These are phyloP conservation scores for Miamiensis avidus DNA, from an alignment of 169 alveolate genomes.

Conservation along the genomic window DNA sequence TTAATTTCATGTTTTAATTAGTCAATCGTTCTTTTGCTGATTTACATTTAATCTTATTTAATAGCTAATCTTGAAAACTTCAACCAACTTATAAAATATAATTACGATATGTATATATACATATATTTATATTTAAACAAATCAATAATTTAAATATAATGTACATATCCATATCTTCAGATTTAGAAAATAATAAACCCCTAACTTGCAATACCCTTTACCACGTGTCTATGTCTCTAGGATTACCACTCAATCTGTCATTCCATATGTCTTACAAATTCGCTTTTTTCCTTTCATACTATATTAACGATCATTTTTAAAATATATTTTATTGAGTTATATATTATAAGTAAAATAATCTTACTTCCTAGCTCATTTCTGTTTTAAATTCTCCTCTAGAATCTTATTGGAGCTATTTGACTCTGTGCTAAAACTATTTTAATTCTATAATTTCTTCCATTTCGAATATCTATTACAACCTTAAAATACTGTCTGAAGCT, in stretches of 20 bases:
- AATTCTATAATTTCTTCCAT: conserved; percentile 89
- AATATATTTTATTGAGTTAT: too few relatives aligned
- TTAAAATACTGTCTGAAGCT: conserved; percentile 86
- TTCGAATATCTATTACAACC: conserved; percentile 82
- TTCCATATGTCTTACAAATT: conserved; percentile 53
- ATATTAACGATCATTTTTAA: neutral
- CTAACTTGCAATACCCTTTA: conserved; percentile 57
- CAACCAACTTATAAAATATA: conserved; percentile 28
- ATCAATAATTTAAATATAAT: too few relatives aligned
- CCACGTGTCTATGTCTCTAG: conserved; percentile 64
- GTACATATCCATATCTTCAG: conserved; percentile 52
- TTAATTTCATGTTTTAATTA: conserved; percentile 43
- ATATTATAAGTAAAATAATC: too few relatives aligned
- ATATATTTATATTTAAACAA: neutral
- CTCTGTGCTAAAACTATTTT: conserved; percentile 63
- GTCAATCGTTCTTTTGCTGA: conserved; percentile 48
- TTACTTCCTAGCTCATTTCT: conserved; percentile 36
- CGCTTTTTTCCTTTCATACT: conserved; percentile 22
- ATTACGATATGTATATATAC: neutral
- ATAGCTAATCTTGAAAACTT: conserved; percentile 58
- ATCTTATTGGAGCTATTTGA: conserved; percentile 56
- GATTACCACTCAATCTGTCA: conserved; percentile 59
- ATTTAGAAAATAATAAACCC: conserved; percentile 49
- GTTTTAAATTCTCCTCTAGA: conserved; percentile 69
- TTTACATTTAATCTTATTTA: conserved; percentile 41